Evolutionary conservation across 768 basidiomycete genomes (phyloP), one percentile per base, ranked within the genome.

Genomic region (Russula sp.): DNA sequence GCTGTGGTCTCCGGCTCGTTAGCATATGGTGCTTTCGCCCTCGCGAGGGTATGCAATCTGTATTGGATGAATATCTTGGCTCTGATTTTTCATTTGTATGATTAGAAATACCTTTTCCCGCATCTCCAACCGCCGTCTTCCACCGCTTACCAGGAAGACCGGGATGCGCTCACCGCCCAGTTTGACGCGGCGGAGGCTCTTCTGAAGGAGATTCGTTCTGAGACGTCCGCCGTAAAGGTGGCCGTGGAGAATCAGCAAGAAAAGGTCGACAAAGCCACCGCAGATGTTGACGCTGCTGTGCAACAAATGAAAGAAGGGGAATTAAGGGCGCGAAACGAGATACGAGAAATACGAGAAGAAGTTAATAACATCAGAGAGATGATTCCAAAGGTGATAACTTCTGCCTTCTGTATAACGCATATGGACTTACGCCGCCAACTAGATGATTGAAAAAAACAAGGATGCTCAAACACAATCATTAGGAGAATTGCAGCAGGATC

Each of bases 371-470:
- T 98, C 53, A 85, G 89, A 22, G 94, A 96, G 67, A 88, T 95
- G 86, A 75, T 99, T 20, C 97, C 97, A 6, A 94, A 91, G 84
- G 97, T 95, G 66, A 30, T 77, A 71, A 16, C 13, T 53, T 30
- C n/a, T 66, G 57, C 61, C 6, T 22, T 13, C n/a, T 60, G 22
- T 49, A 64, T 34, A 64, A 20, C 5, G 38, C 42, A n/a, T 32
- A 30, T 48, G 67, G 55, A 62, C 48, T 64, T 26, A 57, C 36
- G n/a, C 22, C 20, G 5, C 63, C 53, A 16, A 44, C 59, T 67
- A 98, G 95, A 92, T 98, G 90, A 88, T 97, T 59, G 92, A 97
- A 61, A 94, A 92, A 77, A 92, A 89, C 73, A 91, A 93, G 73
- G 88, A 92, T 60, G 81, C 84, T 16, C 94, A 97, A 74, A 82